phyloP scores from a whole-genome alignment of 257 asterid species.

The Rubia yunnanensis region DNA sequence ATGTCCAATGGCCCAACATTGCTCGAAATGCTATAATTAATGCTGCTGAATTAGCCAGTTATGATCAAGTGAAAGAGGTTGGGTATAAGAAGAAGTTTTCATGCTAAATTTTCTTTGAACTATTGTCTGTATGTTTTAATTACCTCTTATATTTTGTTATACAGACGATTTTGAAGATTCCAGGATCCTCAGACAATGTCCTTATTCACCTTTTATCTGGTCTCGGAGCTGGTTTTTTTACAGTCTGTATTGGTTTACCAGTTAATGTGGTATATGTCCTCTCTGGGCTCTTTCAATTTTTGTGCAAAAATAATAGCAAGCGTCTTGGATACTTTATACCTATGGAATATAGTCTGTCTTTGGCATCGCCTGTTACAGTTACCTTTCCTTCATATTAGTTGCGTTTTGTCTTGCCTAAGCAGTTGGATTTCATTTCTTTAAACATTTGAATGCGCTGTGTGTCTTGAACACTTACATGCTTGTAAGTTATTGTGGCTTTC shows the following conservation, averaged over 20 bases:
- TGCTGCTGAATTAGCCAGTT: too few species aligned
- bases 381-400: not conserved
- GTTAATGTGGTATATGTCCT: conserved; percentile 70
- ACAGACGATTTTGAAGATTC: conserved; percentile 82
- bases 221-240: conserved; percentile 92
- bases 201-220: conserved; percentile 83
- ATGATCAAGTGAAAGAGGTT: conserved; percentile 98
- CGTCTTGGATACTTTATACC: not conserved
- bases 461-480: not conserved
- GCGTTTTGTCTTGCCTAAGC: not conserved
- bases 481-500: too few species aligned
- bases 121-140: conserved; percentile 4
- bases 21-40: conserved; percentile 95
- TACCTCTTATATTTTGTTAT: not conserved
- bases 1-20: conserved; percentile 86
- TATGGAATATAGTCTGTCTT: not conserved
- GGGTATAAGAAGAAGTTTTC: not conserved
- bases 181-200: conserved; percentile 86
- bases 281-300: not conserved
- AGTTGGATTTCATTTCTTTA: not conserved
- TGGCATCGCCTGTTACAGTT: not conserved
- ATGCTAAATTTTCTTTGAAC: conserved; percentile 9
- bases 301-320: not conserved
- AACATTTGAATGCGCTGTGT: not conserved
- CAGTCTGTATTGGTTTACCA: conserved; percentile 98